Percentiles rank a stretch among this genome's conserved stretches.
phyloP scores from a whole-genome alignment of 2,329 filamentous ascomycete genomes.

The Fusarium brevicatenulatum region DNA sequence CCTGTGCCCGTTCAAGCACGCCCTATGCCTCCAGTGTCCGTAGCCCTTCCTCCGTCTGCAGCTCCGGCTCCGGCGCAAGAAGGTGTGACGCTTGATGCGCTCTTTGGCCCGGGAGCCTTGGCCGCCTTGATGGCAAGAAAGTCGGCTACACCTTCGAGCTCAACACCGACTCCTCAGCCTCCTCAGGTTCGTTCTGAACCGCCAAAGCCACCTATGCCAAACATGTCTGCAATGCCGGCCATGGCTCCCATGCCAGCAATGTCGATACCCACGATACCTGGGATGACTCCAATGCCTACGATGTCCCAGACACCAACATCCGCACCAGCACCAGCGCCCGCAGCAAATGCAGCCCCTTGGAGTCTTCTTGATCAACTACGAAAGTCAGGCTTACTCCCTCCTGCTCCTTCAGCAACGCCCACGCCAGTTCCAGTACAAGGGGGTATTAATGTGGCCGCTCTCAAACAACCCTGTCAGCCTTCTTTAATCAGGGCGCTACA shows the following conservation, averaged over 20 bases:
- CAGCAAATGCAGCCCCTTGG: conserved; percentile 59
- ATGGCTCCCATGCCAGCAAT: conserved; percentile 55
- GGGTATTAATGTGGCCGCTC: conserved; percentile 71
- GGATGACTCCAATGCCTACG: conserved; percentile 59
- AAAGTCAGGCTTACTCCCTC: conserved; percentile 71
- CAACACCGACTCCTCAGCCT: conserved; percentile 56
- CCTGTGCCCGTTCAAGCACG: conserved; percentile 46
- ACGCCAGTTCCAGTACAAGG: conserved; percentile 59
- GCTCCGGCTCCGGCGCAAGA: conserved; percentile 47
- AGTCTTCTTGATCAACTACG: conserved; percentile 74
- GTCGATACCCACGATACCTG: conserved; percentile 22
- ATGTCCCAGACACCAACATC: conserved; percentile 45
- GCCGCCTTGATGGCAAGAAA: conserved; percentile 67
- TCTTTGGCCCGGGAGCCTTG: conserved; percentile 69
- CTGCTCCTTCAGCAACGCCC: conserved; percentile 53
- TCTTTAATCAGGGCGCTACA: conserved; percentile 80
- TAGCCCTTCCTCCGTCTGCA: conserved; percentile 46
- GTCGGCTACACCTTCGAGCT: conserved; percentile 59
- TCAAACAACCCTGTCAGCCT: conserved; percentile 80
- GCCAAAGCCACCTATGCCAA: conserved; percentile 13
- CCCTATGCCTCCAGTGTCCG: conserved; percentile 49
- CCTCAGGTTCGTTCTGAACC: conserved; percentile 19
- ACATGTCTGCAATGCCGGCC: conserved; percentile 35
- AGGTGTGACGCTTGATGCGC: conserved; percentile 64
- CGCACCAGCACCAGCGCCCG: conserved; percentile 47